Conservation (phyloP, 805 yeast species). For the Teunomyces atbi region DNA sequence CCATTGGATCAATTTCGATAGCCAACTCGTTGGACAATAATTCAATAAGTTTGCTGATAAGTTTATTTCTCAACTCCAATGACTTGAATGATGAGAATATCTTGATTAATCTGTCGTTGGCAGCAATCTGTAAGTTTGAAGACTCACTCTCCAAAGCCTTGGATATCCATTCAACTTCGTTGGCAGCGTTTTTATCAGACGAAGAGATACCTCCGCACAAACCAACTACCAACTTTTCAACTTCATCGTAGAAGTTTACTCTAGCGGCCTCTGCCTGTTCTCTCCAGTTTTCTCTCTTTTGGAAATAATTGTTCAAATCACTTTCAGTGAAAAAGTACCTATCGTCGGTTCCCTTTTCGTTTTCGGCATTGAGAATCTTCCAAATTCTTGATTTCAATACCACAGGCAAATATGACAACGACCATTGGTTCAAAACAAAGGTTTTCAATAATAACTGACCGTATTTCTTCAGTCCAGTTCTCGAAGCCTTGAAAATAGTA, state of each 20-base stretch:
- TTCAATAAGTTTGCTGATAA: conserved; percentile 49
- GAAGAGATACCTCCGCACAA: conserved; percentile 47
- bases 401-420: conserved; percentile 28
- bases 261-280: conserved; percentile 46
- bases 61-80: conserved; percentile 51
- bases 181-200: conserved; percentile 51
- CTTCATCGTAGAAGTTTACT: conserved; percentile 44
- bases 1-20: conserved; percentile 37
- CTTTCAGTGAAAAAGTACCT: conserved; percentile 29
- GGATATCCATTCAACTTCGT: conserved; percentile 62
- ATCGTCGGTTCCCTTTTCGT: conserved; percentile 28
- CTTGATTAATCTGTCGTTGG: conserved; percentile 50
- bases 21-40: conserved; percentile 51
- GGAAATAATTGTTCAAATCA: conserved; percentile 27
- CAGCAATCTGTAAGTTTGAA: conserved; percentile 37
- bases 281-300: conserved; percentile 45
- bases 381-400: conserved; percentile 51
- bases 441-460: conserved; percentile 56
- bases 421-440: conserved; percentile 69
- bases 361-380: conserved; percentile 25
- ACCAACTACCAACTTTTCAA: conserved; percentile 59
- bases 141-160: conserved; percentile 46
- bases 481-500: conserved; percentile 40
- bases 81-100: conserved; percentile 56
- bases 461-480: conserved; percentile 48